Base-by-base conservation (phyloP, 148 eudicot species). In the Fagopyrum tataricum region DNA sequence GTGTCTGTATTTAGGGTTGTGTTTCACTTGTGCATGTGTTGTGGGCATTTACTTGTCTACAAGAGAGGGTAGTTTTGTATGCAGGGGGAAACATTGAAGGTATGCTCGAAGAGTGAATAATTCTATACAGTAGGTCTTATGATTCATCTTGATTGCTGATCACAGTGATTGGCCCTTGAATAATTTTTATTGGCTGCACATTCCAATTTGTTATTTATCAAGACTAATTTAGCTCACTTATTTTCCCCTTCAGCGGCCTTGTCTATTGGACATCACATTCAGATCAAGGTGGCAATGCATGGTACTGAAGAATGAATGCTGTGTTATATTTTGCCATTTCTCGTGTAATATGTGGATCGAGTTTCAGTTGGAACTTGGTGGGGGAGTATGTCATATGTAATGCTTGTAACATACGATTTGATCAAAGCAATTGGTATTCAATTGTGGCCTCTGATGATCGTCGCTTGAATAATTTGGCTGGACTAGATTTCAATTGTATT, bases 211-310 rank as follows among this genome's bases (percentile, higher is more conserved):
- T 73, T 48, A 15, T 72, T 13, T 72, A 15, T 15, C 55, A 2
- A 39, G 6, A 7, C 48, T 31, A 58, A n/a, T 51, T 58, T 17
- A 21, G 4, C 14, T 41, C 70, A 7, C 26, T 40, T 75, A 62
- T 75, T 68, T 58, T 21, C n/a, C n/a, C n/a, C 69, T 82, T 80
- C 88, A 91, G 97, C 64, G 97, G 97, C 76, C 85, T 91, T 78
- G 80, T 89, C 48, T 91, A 87, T 76, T 91, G 97, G 97, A 87
- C 91, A 40, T 89, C 94, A 72, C 93, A 91, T 84, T 79, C 88
- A 0, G 97, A 91, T 59, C 84, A 81, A 78, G 77, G 58, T 37
- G 10, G 59, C 75, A 46, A 37, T 37, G 23, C 40, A 71, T 44
- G 75, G 74, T 71, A 39, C 67, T 71, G 40, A 76, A 62, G 73